Percentiles rank a stretch among this genome's conserved stretches.
Evolutionary conservation across 306 rosid species (phyloP).

Genomic region (Abrus pulchellus): DNA sequence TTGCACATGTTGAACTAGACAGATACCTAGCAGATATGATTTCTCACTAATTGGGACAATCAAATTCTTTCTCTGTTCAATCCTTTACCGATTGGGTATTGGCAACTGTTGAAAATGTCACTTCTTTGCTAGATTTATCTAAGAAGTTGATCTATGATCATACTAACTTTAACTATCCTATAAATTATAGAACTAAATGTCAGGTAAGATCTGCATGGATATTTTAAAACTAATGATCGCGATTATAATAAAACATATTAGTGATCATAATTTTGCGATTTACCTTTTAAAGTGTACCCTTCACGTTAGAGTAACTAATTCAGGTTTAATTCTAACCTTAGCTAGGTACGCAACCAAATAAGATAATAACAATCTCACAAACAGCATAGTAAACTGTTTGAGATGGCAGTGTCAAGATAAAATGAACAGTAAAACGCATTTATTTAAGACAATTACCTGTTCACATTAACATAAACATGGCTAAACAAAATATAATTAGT

Average conservation of each 20-base stretch:
- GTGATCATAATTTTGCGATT: neutral
- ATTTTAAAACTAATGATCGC: neutral
- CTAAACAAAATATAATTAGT: constrained; percentile 22
- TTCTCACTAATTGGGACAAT: constrained; percentile 18
- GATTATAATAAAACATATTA: neutral
- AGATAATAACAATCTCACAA: neutral
- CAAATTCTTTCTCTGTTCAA: constrained; percentile 9
- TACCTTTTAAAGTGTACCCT: neutral
- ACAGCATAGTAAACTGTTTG: neutral
- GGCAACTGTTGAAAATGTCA: constrained; percentile 4
- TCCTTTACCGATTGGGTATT: neutral
- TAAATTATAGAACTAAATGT: constrained; percentile 36
- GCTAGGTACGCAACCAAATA: constrained; percentile 25
- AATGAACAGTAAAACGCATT: constrained; percentile 1
- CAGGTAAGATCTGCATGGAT: constrained; percentile 35
- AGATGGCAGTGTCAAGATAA: neutral
- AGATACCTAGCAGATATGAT: constrained; percentile 36
- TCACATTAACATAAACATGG: constrained; percentile 13
- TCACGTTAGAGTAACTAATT: neutral
- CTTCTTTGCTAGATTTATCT: constrained; percentile 21
- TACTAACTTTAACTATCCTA: constrained; percentile 30
- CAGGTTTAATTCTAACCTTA: constrained; percentile 9
- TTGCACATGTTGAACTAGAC: constrained; percentile 46
- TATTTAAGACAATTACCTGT: constrained; percentile 8
- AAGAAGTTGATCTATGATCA: neutral